phyloP scores from a whole-genome alignment of 176 grass and related monocot genomes.

The Olyra latifolia region DNA sequence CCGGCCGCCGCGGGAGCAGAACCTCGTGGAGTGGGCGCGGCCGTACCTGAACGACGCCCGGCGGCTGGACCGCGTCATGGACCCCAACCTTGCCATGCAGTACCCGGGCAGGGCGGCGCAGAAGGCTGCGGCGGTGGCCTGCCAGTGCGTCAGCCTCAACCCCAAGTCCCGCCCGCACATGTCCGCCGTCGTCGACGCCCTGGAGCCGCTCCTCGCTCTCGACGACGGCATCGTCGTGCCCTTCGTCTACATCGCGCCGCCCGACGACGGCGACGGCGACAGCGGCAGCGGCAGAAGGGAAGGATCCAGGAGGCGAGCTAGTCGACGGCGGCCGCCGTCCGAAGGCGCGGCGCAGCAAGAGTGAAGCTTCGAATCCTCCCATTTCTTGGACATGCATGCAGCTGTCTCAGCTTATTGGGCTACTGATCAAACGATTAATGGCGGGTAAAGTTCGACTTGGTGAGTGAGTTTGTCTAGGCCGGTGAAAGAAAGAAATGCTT shows the following conservation, averaged over 20 bases:
- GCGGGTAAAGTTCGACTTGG: neutral
- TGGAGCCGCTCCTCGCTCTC: slow-evolving; percentile 73
- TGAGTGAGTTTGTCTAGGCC: neutral
- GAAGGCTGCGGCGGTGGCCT: slow-evolving; percentile 49
- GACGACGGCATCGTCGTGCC: slow-evolving; percentile 55
- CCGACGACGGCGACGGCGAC: neutral
- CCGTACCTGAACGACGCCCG: slow-evolving; percentile 62
- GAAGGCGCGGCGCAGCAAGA: neutral
- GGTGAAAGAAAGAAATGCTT: neutral
- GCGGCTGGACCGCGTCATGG: slow-evolving; percentile 71
- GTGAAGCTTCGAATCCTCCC: neutral
- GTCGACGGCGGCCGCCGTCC: slow-evolving; percentile 22
- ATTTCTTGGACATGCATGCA: neutral
- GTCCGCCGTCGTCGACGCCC: slow-evolving; percentile 63
- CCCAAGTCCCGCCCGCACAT: slow-evolving; percentile 73
- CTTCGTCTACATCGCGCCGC: slow-evolving; percentile 61
- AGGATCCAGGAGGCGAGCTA: slow-evolving; percentile 5
- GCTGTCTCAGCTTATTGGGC: neutral
- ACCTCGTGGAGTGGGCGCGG: slow-evolving; percentile 72
- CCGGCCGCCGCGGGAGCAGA: slow-evolving; percentile 68
- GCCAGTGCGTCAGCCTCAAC: slow-evolving; percentile 65
- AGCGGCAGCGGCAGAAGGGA: neutral
- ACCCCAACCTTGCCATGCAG: slow-evolving; percentile 58
- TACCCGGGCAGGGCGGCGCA: slow-evolving; percentile 59
- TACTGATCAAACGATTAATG: neutral